phyloP scores from a whole-genome alignment of 108 stramenopile species.

The Cyclotella baltica region DNA sequence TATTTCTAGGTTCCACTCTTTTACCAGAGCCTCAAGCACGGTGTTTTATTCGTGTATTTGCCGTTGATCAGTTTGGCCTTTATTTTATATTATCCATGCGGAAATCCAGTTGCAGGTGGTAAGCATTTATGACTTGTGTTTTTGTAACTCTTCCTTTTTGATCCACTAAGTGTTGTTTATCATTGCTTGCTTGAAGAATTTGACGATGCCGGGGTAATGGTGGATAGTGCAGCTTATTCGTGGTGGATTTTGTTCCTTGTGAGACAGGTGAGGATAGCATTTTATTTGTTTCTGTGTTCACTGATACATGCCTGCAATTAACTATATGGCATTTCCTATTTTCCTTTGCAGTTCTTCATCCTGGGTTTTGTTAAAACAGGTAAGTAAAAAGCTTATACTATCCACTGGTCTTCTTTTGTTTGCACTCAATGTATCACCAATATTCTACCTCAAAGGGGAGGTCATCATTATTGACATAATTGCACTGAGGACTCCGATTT shows the following conservation, averaged over 20 bases:
- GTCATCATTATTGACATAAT: conserved; percentile 61
- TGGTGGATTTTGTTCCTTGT: conserved; percentile 54
- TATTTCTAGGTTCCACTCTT: conserved; percentile 26
- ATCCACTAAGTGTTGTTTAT: too few species aligned
- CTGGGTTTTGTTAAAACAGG: conserved; percentile 35
- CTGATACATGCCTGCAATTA: neutral
- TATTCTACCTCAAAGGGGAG: conserved; percentile 11
- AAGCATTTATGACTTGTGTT: too few species aligned
- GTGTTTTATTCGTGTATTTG: conserved; percentile 28
- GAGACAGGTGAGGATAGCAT: conserved; percentile 24
- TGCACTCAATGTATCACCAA: neutral
- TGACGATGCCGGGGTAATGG: conserved; percentile 1
- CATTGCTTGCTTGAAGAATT: too few species aligned
- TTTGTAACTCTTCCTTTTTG: too few species aligned
- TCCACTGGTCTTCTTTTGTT: neutral
- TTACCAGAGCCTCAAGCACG: conserved; percentile 18
- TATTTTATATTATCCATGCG: conserved; percentile 46
- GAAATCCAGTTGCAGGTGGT: conserved; percentile 55
- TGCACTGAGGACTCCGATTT: conserved; percentile 47
- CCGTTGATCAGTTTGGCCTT: conserved; percentile 42
- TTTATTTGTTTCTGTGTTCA: neutral
- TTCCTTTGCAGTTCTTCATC: conserved; percentile 21
- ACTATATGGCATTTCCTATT: neutral
- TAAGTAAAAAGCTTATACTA: neutral
- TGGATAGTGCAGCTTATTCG: conserved; percentile 20